Evolutionary conservation across 176 grass and related monocot species (phyloP).

Genomic region (Echinochloa phyllopogon): DNA sequence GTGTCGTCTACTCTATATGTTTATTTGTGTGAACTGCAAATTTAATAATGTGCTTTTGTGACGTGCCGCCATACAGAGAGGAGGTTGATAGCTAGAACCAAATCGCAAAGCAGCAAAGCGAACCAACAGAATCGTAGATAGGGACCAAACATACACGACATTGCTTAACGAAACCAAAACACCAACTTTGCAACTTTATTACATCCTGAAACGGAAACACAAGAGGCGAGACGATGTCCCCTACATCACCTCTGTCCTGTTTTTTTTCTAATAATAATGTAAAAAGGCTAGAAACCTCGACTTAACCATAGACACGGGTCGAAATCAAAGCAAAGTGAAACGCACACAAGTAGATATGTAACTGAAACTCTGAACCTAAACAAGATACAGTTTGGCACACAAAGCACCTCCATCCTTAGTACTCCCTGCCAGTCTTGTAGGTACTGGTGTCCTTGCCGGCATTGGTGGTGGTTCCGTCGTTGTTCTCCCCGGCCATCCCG

Average conservation of each 20-base stretch:
- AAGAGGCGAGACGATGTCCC: neutral
- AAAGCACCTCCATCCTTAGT: neutral
- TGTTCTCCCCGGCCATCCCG: conserved; percentile 63
- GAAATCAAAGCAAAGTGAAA: conserved; percentile 20
- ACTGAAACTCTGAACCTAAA: conserved; percentile 23
- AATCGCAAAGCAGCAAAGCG: neutral
- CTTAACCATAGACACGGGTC: neutral
- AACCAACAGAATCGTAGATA: neutral
- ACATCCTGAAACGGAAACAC: neutral
- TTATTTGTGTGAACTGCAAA: neutral
- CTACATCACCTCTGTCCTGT: neutral
- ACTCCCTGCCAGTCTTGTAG: conserved; percentile 45
- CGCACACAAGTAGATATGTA: neutral
- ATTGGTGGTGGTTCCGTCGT: conserved; percentile 23
- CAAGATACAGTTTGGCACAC: neutral
- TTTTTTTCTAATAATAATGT: neutral
- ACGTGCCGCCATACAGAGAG: neutral
- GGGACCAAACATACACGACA: neutral
- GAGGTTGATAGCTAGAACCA: neutral
- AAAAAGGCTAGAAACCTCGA: conserved; percentile 8
- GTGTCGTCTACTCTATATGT: too few relatives aligned
- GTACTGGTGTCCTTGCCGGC: conserved; percentile 42
- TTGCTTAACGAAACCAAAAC: neutral
- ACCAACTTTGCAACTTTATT: conserved; percentile 30
- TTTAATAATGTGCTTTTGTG: neutral